These are phyloP conservation scores for Neltuma alba DNA, from an alignment of 306 rosid species.

Conservation along the genomic window DNA sequence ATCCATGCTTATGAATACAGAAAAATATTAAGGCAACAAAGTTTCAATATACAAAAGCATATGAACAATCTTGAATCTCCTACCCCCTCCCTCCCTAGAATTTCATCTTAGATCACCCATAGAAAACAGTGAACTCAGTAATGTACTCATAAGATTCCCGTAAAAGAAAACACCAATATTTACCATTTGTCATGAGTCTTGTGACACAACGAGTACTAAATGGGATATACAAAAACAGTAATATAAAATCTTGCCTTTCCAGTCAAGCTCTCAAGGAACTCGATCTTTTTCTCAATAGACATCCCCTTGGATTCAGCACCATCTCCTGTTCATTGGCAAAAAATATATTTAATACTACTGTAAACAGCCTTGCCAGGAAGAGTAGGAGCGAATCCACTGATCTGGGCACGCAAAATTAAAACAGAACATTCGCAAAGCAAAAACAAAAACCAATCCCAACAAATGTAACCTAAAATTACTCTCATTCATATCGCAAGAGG, in stretches of 20 bases:
- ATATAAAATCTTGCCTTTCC: slow-evolving; percentile 1
- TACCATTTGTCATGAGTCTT: not conserved
- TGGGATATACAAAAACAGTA: not conserved
- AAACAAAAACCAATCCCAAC: not conserved
- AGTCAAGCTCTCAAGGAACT: slow-evolving; percentile 23
- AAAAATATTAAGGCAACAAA: not conserved
- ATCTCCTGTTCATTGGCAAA: not conserved
- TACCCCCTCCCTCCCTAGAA: not conserved
- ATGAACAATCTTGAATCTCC: not conserved
- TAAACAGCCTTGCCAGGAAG: not conserved
- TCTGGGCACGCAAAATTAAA: slow-evolving; percentile 2
- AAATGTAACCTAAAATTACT: not conserved
- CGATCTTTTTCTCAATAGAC: slow-evolving; percentile 20
- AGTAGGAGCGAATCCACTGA: not conserved
- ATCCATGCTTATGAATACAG: not conserved
- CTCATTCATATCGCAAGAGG: not conserved
- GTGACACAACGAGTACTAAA: not conserved
- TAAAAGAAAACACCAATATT: not conserved
- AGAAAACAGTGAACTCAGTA: not conserved
- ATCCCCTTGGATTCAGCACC: not conserved
- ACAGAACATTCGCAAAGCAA: not conserved
- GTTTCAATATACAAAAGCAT: not conserved
- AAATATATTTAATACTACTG: not conserved
- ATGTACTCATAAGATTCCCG: not conserved
- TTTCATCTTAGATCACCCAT: not conserved